Conservation (phyloP, 1,284 basidiomycete species). For the Austroboletus sp. region DNA sequence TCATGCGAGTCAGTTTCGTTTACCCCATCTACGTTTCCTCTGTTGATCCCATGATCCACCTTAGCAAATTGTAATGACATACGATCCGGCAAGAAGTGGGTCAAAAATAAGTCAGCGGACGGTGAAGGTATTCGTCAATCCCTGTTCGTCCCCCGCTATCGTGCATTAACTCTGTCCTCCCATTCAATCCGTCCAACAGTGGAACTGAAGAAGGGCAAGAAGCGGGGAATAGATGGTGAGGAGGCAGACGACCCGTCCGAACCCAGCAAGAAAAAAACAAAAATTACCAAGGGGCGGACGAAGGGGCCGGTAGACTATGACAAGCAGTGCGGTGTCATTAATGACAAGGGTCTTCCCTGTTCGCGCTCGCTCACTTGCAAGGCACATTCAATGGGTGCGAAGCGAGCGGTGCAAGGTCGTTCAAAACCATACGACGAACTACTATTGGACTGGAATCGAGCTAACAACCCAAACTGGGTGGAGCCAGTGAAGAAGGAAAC, state of each 20-base stretch:
- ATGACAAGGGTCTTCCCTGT: conserved; percentile 89
- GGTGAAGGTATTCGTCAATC: conserved; percentile 40
- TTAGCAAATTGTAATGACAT: conserved; percentile 32
- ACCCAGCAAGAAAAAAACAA: conserved; percentile 71
- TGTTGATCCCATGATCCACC: conserved; percentile 3
- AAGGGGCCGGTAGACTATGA: conserved; percentile 88
- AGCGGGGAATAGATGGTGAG: conserved; percentile 66
- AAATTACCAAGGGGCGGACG: conserved; percentile 66
- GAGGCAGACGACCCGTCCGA: conserved; percentile 51
- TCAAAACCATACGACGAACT: conserved; percentile 83
- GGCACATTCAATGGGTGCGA: conserved; percentile 95
- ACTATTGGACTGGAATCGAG: conserved; percentile 87
- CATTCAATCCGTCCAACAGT: conserved; percentile 12
- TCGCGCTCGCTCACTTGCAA: conserved; percentile 98
- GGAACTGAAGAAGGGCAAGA: conserved; percentile 46
- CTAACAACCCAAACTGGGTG: conserved; percentile 89
- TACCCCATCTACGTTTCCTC: background rate
- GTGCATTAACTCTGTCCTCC: conserved; percentile 9
- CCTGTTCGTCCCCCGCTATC: conserved; percentile 4
- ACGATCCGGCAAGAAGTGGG: conserved; percentile 31
- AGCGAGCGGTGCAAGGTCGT: conserved; percentile 85
- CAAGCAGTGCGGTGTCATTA: conserved; percentile 94
- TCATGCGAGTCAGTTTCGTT: conserved; percentile 56
- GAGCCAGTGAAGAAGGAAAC: conserved; percentile 82
- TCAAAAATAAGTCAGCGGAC: conserved; percentile 32